Conservation (phyloP, 2,329 filamentous ascomycete genomes). For the Tothia fuscella region DNA sequence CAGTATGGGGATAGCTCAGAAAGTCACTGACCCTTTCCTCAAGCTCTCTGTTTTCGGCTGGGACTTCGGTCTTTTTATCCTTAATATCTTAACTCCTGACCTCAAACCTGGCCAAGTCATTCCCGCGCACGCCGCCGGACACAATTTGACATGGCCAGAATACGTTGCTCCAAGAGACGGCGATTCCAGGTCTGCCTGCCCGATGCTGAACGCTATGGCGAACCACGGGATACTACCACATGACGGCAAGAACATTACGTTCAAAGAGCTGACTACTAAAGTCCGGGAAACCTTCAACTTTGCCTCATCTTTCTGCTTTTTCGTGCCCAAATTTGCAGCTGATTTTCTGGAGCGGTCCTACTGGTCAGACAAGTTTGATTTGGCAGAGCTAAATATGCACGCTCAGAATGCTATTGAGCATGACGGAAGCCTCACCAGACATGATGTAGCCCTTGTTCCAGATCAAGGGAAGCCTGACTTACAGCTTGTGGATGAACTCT, state of each 20-base stretch:
- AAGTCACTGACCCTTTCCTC: slow-evolving; percentile 20
- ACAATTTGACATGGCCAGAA: slow-evolving; percentile 25
- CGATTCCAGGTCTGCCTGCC: slow-evolving; percentile 18
- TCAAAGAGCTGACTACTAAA: slow-evolving; percentile 18
- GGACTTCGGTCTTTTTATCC: slow-evolving; percentile 27
- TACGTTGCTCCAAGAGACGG: slow-evolving; percentile 24
- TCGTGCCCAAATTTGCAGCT: slow-evolving; percentile 17
- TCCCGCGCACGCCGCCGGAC: slow-evolving; percentile 22
- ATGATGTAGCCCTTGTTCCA: slow-evolving; percentile 18
- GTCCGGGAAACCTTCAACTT: slow-evolving; percentile 21
- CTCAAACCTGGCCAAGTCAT: slow-evolving; percentile 26
- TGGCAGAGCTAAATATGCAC: slow-evolving; percentile 19
- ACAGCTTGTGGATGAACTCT: slow-evolving; percentile 18
- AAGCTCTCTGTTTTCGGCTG: slow-evolving; percentile 27
- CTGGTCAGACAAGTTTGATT: slow-evolving; percentile 12
- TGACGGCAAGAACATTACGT: slow-evolving; percentile 21
- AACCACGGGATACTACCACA: slow-evolving; percentile 24
- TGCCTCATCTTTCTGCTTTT: slow-evolving; percentile 18
- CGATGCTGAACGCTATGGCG: slow-evolving; percentile 23
- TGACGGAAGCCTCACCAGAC: slow-evolving; percentile 22
- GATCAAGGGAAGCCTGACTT: slow-evolving; percentile 17
- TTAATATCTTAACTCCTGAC: slow-evolving; percentile 26
- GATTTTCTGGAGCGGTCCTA: slow-evolving; percentile 11
- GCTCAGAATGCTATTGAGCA: slow-evolving; percentile 25
- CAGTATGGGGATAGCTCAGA: slow-evolving; percentile 14